Evolutionary conservation across 768 basidiomycete species (phyloP).

Genomic region (Lactifluus volemus): DNA sequence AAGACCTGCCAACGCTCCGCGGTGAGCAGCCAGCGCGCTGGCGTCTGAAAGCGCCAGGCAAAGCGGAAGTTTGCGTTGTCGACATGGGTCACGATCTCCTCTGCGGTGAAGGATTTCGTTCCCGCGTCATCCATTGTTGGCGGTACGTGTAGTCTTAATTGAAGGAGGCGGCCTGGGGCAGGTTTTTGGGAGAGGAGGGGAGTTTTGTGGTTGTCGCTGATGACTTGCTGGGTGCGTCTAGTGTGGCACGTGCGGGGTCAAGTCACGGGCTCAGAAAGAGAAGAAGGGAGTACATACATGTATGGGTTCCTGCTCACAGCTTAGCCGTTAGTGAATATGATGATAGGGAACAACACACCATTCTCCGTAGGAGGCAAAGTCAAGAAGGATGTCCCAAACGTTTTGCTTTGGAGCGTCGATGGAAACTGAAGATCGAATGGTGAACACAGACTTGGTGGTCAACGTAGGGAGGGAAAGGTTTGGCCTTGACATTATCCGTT

Average conservation of each 20-base stretch:
- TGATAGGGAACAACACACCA: neutral
- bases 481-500: neutral
- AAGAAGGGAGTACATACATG: neutral
- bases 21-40: constrained; percentile 4
- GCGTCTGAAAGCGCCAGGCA: constrained; percentile 8
- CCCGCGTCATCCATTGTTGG: constrained; percentile 2
- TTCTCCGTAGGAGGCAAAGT: constrained; percentile 10
- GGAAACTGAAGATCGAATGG: constrained; percentile 1
- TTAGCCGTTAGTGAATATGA: neutral
- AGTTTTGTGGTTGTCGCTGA: neutral
- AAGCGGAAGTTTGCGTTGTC: neutral
- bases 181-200: neutral
- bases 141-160: neutral
- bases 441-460: neutral
- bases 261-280: neutral
- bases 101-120: neutral
- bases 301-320: constrained; percentile 1
- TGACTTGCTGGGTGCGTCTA: constrained; percentile 3
- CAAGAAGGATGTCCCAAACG: constrained; percentile 6
- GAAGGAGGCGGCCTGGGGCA: neutral
- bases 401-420: constrained; percentile 5
- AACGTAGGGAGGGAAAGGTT: neutral
- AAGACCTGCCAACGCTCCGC: constrained; percentile 12
- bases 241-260: neutral
- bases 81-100: constrained; percentile 7